A percentile compares a stretch with the other conserved stretches of the same genome.
Conservation (phyloP, 2,329 filamentous ascomycete species). For the Endoconidiophora polonica region DNA sequence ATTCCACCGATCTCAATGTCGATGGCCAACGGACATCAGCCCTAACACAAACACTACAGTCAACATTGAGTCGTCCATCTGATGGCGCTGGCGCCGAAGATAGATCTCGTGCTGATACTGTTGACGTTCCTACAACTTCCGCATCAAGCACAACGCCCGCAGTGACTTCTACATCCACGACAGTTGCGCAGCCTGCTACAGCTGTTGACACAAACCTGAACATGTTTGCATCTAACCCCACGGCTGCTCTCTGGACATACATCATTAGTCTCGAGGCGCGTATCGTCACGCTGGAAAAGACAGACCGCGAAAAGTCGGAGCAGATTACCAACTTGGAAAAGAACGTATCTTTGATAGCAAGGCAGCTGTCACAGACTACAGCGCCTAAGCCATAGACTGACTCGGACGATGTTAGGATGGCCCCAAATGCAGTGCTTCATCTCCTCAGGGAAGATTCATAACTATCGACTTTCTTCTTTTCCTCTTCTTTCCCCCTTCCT, state of each 20-base stretch:
- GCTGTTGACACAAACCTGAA: slow-evolving; percentile 46
- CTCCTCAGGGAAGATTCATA: too few species aligned
- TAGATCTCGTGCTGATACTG: slow-evolving; percentile 7
- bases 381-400: neutral
- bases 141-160: slow-evolving; percentile 15
- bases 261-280: slow-evolving; percentile 52
- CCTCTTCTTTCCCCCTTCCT: neutral
- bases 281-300: slow-evolving; percentile 29
- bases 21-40: neutral
- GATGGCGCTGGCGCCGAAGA: slow-evolving; percentile 32
- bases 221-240: slow-evolving; percentile 39
- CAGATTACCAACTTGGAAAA: slow-evolving; percentile 22
- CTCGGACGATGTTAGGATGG: too few species aligned
- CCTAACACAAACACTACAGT: slow-evolving; percentile 35
- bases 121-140: slow-evolving; percentile 20
- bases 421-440: too few species aligned
- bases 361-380: slow-evolving; percentile 15
- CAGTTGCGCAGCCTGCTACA: slow-evolving; percentile 2
- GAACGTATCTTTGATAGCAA: slow-evolving; percentile 21
- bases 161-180: neutral
- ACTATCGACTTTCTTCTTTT: neutral
- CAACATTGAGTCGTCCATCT: slow-evolving; percentile 32
- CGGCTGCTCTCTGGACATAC: slow-evolving; percentile 53
- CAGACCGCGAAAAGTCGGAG: slow-evolving; percentile 23
- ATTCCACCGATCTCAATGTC: slow-evolving; percentile 21